These are phyloP conservation scores for Plasmodium inui DNA, from an alignment of 169 alveolate genomes.

Conservation along the genomic window DNA sequence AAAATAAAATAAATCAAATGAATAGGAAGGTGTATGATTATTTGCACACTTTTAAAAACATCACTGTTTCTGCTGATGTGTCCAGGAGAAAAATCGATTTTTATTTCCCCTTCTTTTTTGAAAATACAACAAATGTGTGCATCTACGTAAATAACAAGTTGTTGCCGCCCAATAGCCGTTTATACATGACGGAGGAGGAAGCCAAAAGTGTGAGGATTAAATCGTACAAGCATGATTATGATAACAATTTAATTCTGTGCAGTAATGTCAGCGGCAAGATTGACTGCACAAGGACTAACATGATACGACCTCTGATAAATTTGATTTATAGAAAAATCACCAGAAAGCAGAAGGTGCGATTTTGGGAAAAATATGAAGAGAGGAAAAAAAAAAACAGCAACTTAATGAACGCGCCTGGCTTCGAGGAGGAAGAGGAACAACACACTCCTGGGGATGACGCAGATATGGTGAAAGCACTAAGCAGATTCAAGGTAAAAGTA, in stretches of 20 bases:
- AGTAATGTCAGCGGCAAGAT: slow-evolving; percentile 77
- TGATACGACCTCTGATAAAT: slow-evolving; percentile 72
- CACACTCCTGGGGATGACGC: neutral
- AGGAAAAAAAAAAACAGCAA: slow-evolving; percentile 4
- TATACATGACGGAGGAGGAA: slow-evolving; percentile 82
- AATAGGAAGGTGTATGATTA: slow-evolving; percentile 65
- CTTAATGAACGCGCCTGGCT: neutral
- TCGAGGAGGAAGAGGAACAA: neutral
- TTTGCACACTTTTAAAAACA: slow-evolving; percentile 68
- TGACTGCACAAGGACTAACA: slow-evolving; percentile 80
- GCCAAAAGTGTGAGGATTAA: slow-evolving; percentile 75
- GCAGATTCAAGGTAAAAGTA: neutral
- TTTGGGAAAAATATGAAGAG: slow-evolving; percentile 74
- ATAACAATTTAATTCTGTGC: slow-evolving; percentile 76
- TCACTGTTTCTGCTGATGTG: slow-evolving; percentile 80
- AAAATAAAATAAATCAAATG: slow-evolving; percentile 66
- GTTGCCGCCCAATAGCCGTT: slow-evolving; percentile 81
- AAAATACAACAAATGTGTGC: slow-evolving; percentile 79
- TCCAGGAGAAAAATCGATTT: slow-evolving; percentile 79
- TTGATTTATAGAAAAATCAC: slow-evolving; percentile 59
- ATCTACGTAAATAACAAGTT: slow-evolving; percentile 77
- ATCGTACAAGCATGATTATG: slow-evolving; percentile 77
- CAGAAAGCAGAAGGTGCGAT: slow-evolving; percentile 55
- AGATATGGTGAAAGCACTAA: neutral
- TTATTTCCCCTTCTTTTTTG: slow-evolving; percentile 82